Percentiles rank a stretch among this genome's conserved stretches.
Conservation (phyloP, 129 eudicot genomes). For the Flaveria robusta region DNA sequence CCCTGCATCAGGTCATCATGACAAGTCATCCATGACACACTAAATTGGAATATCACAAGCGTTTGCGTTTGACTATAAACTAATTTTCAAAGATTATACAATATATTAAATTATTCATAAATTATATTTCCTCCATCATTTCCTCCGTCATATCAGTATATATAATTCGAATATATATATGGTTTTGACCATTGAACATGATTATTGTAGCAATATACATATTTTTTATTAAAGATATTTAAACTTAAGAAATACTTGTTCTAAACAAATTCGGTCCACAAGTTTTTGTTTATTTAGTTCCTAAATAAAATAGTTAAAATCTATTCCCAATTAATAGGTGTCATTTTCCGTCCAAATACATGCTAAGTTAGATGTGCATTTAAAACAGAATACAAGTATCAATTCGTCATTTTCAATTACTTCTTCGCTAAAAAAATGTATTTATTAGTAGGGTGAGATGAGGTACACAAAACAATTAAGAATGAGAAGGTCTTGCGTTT, state of each 20-base stretch:
- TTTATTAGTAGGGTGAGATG: not conserved
- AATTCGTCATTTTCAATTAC: no score
- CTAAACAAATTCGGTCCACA: no score
- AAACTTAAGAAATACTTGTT: not conserved
- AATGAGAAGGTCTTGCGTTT: no score
- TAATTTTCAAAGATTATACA: not conserved
- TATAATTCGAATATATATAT: not conserved
- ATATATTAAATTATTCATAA: not conserved
- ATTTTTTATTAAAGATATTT: not conserved
- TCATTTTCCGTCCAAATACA: no score
- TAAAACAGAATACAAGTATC: no score
- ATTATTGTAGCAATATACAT: not conserved
- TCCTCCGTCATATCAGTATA: not conserved
- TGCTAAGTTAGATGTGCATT: no score
- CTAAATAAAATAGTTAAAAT: no score
- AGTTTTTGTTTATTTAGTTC: no score
- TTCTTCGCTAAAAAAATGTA: not conserved
- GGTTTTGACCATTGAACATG: not conserved
- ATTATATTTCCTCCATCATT: not conserved
- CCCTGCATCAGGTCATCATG: not conserved
- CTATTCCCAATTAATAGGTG: no score
- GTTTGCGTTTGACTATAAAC: not conserved
- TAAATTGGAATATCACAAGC: not conserved
- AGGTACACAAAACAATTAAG: no score
- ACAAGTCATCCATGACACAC: slow-evolving; percentile 14